These are phyloP conservation scores for Pseudocercospora vitis DNA, from an alignment of 2,329 filamentous ascomycete species.

Conservation along the genomic window DNA sequence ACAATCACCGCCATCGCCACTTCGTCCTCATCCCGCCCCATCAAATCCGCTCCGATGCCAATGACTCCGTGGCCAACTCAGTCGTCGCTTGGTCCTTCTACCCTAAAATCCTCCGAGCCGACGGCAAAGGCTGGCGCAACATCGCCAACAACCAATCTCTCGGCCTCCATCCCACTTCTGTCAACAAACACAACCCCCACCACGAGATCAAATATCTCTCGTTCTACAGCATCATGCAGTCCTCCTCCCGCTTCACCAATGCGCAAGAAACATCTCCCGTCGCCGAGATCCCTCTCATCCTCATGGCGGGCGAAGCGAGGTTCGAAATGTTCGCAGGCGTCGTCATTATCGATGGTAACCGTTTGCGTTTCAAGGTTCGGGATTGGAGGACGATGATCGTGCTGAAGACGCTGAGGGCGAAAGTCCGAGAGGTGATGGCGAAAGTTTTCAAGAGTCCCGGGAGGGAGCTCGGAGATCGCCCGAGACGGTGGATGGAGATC, in stretches of 20 bases:
- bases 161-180: constrained; percentile 80
- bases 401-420: constrained; percentile 74
- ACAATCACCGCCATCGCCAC: constrained; percentile 61
- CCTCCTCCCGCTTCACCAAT: constrained; percentile 77
- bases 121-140: constrained; percentile 85
- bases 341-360: constrained; percentile 81
- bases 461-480: constrained; percentile 40
- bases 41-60: constrained; percentile 73
- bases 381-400: constrained; percentile 91
- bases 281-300: constrained; percentile 75
- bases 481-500: constrained; percentile 46
- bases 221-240: constrained; percentile 97
- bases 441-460: constrained; percentile 63
- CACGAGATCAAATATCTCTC: constrained; percentile 71
- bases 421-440: constrained; percentile 73
- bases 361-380: constrained; percentile 75
- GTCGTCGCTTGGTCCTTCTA: constrained; percentile 95
- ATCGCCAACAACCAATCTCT: constrained; percentile 91
- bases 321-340: constrained; percentile 90
- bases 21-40: constrained; percentile 82
- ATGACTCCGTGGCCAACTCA: constrained; percentile 74
- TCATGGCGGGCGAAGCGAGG: constrained; percentile 85
- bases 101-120: constrained; percentile 81
- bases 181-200: constrained; percentile 67
- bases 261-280: constrained; percentile 72